These are phyloP conservation scores for Penicillium arizonense DNA, from an alignment of 495 filamentous ascomycete genomes.

Conservation along the genomic window DNA sequence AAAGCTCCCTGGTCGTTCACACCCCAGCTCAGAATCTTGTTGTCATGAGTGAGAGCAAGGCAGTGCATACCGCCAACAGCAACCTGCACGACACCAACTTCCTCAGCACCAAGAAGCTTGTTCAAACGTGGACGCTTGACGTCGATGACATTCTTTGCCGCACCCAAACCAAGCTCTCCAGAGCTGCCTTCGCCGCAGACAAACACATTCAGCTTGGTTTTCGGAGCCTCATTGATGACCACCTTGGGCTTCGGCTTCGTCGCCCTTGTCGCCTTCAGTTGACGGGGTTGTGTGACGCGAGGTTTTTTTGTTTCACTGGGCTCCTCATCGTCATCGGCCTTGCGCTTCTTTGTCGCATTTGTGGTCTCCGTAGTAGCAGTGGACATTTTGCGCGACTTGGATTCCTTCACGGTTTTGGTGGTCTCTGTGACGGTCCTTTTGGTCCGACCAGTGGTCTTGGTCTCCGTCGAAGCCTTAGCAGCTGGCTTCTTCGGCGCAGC, in stretches of 20 bases:
- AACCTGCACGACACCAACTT: slow-evolving; percentile 61
- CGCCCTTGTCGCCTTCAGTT: slow-evolving; percentile 27
- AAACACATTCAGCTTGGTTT: slow-evolving; percentile 57
- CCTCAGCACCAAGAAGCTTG: slow-evolving; percentile 51
- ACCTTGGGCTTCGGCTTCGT: slow-evolving; percentile 27
- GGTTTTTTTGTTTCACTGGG: slow-evolving; percentile 19
- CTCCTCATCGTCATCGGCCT: slow-evolving; percentile 32
- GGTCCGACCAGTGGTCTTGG: slow-evolving; percentile 11
- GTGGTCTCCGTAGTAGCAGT: slow-evolving; percentile 11
- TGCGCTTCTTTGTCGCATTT: slow-evolving; percentile 38
- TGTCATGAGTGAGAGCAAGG: slow-evolving; percentile 59
- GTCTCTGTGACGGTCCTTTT: slow-evolving; percentile 14
- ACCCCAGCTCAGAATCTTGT: slow-evolving; percentile 64
- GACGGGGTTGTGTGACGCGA: slow-evolving; percentile 18
- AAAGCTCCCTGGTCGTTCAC: slow-evolving; percentile 68
- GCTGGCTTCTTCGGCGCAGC: slow-evolving; percentile 14
- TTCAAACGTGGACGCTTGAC: slow-evolving; percentile 71
- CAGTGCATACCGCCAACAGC: slow-evolving; percentile 66
- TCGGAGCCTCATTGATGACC: slow-evolving; percentile 45
- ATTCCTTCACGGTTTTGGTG: slow-evolving; percentile 12
- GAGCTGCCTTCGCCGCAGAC: slow-evolving; percentile 68
- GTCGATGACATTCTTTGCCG: slow-evolving; percentile 57
- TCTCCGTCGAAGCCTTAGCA: slow-evolving; percentile 3
- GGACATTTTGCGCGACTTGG: slow-evolving; percentile 13
- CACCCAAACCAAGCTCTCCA: slow-evolving; percentile 66